Evolutionary conservation across 495 filamentous ascomycete species (phyloP), one percentile per base, ranked within the genome.

Genomic region (Xylaria flabelliformis): DNA sequence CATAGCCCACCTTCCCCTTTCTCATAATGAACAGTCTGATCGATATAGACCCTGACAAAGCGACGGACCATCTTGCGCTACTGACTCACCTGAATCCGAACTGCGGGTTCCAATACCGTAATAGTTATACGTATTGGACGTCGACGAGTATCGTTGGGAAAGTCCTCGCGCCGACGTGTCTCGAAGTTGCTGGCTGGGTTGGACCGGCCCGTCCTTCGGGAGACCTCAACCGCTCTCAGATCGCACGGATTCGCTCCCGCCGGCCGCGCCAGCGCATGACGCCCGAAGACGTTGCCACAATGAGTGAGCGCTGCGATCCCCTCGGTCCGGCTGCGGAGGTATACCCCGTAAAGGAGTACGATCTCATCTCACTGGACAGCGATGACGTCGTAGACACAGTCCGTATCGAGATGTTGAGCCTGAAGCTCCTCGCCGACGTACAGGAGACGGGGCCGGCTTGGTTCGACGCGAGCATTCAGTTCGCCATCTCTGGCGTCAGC

Each of bases 111-210:
- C 91, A 93, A 77, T 92, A 92, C 75, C 86, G 88, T 53, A 86
- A 83, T 51, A 87, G 83, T 74, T 86, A 87, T 77, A 92, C 91
- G 2, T 93, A 92, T 83, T 93, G 91, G 91, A 87, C 89, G 6
- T 87, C 88, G 62, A 79, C 85, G 48, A 91, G 84, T 73, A 90
- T 93, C 71, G 89, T 93, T 8, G 91, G 91, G 29, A 93, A 92
- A 76, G 90, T 93, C 32, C 89, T 97, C 8, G 92, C 91, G 3
- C 92, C 91, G 68, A 91, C 91, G 24, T 92, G 91, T 76, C 88
- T 87, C 34, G 85, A 90, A 67, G 88, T 93, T 29, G 90, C 89
- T 15, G 87, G 84, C 48, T 93, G 91, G 91, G 82, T 93, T 53
- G 91, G 91, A 0, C 91, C 91, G 21, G 91, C 90, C 46, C 84